These are phyloP conservation scores for Ceratobasidium sp. DNA, from an alignment of 1,284 basidiomycete species.

Conservation along the genomic window DNA sequence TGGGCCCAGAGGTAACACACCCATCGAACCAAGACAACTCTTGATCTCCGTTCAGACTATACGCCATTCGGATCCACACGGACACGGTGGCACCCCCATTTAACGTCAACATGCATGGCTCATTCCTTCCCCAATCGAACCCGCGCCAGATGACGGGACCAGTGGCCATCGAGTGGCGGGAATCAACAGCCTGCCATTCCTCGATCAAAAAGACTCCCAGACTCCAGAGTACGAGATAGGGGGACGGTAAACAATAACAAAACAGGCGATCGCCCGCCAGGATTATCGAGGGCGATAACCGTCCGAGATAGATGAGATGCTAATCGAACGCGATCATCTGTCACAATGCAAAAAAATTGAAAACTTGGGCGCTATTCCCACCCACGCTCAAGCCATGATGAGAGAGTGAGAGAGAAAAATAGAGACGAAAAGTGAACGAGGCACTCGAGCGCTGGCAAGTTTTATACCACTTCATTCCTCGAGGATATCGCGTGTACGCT, in stretches of 20 bases:
- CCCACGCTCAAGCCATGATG: not conserved
- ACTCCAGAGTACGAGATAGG: not conserved
- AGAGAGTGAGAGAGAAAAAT: not conserved
- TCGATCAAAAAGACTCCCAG: not conserved
- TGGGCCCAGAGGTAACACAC: too few relatives aligned
- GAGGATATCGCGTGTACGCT: slow-evolving; percentile 21
- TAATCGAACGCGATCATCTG: not conserved
- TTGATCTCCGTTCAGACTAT: not conserved
- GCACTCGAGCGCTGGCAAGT: not conserved
- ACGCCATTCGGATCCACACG: not conserved
- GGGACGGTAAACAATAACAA: not conserved
- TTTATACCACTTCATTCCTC: slow-evolving; percentile 18
- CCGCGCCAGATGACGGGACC: too few relatives aligned
- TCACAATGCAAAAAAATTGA: too few relatives aligned
- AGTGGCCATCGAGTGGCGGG: not conserved
- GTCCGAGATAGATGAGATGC: slow-evolving; percentile 7
- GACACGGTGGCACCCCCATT: not conserved
- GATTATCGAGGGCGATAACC: not conserved
- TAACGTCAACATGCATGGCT: not conserved
- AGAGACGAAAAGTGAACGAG: too few relatives aligned
- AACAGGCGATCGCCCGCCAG: not conserved
- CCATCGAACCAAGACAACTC: not conserved
- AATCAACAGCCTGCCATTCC: not conserved
- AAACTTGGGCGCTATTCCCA: too few relatives aligned
- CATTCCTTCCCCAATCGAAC: not conserved